A percentile compares a stretch with the other conserved stretches of the same genome.
These are phyloP conservation scores for Hypoxylon fuscum DNA, from an alignment of 495 filamentous ascomycete species.

Conservation along the genomic window DNA sequence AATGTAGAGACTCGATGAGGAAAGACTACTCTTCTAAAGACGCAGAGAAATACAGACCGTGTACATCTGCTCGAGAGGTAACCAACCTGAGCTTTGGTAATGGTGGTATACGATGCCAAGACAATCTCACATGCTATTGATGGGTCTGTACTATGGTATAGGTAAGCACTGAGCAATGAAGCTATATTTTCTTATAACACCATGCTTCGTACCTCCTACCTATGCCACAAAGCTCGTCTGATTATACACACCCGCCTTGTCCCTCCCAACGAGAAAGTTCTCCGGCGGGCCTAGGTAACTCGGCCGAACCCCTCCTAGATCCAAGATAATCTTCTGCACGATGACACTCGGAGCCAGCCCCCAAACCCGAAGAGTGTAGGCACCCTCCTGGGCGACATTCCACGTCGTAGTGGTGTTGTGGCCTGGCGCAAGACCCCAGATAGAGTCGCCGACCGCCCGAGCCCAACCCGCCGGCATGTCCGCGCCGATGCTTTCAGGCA, in stretches of 20 bases:
- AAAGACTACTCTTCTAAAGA: no score
- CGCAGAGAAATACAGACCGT: no score
- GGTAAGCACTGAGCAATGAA: not conserved
- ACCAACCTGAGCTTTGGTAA: no score
- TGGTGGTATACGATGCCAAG: no score
- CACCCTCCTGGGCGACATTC: constrained; percentile 55
- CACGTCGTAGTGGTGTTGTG: constrained; percentile 64
- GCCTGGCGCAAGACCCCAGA: constrained; percentile 61
- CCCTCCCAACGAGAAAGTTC: constrained; percentile 63
- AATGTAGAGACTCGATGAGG: no score
- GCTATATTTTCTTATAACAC: not conserved
- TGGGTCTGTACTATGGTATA: no score
- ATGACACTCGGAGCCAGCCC: constrained; percentile 69
- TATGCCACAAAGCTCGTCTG: constrained; percentile 51
- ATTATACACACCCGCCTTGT: constrained; percentile 50
- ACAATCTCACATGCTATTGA: no score
- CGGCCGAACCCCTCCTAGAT: constrained; percentile 71
- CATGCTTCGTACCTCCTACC: not conserved
- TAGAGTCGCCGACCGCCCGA: constrained; percentile 62
- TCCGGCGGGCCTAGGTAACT: constrained; percentile 77
- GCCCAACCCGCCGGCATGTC: constrained; percentile 67
- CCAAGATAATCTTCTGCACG: constrained; percentile 73
- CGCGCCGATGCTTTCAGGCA: constrained; percentile 56
- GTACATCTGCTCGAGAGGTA: no score
- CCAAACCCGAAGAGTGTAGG: constrained; percentile 69